Evolutionary conservation across 305 asterid genomes (phyloP).

Genomic region (Fraxinus floribunda): DNA sequence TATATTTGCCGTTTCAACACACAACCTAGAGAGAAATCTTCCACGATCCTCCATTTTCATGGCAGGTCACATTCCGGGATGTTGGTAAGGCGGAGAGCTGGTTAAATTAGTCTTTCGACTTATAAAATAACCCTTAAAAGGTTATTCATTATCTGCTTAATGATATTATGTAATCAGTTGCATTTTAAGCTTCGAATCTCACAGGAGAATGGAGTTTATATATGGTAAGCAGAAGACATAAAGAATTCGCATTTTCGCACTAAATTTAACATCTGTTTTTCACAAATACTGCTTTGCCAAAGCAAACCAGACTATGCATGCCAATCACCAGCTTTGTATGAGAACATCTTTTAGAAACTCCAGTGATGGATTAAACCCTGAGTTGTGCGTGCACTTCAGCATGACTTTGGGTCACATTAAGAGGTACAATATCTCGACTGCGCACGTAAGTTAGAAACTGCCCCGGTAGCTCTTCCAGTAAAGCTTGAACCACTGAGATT

Average conservation of each 20-base stretch:
- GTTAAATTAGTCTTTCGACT: too few relatives aligned
- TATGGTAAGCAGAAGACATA: background rate
- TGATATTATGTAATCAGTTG: background rate
- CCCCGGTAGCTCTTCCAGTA: constrained; percentile 76
- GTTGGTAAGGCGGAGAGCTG: too few relatives aligned
- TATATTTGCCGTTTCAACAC: too few relatives aligned
- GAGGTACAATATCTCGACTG: constrained; percentile 65
- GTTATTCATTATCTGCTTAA: background rate
- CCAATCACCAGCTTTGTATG: background rate
- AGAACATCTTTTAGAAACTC: background rate
- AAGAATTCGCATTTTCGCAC: background rate
- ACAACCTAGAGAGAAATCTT: too few relatives aligned
- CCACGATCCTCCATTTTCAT: too few relatives aligned
- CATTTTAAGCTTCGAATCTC: background rate
- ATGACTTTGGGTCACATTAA: constrained; percentile 27
- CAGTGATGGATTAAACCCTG: background rate
- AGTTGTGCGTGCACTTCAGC: background rate
- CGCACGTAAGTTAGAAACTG: constrained; percentile 68
- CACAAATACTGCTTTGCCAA: background rate
- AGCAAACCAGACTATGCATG: background rate
- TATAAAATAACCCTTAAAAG: too few relatives aligned
- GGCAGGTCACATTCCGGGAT: too few relatives aligned
- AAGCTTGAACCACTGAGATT: constrained; percentile 62
- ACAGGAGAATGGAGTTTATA: background rate
- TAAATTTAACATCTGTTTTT: background rate